Base-by-base conservation (phyloP, 1,284 basidiomycete species). In the Fistulina hepatica region DNA sequence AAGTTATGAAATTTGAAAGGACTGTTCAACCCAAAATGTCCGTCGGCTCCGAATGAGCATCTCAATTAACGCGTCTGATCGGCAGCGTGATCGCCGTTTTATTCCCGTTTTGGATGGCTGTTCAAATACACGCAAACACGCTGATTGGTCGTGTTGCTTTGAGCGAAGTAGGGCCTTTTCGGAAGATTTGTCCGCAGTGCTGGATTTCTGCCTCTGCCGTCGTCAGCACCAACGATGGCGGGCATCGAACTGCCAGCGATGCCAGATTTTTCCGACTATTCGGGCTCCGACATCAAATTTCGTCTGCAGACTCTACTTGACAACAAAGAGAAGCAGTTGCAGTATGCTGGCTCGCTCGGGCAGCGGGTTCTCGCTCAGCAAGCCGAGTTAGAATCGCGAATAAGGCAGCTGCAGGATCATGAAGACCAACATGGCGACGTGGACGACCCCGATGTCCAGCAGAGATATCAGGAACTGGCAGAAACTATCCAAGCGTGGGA, bases 291-390 rank as follows among this genome's bases (percentile, higher is more conserved):
- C 60, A 71, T 85, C 64, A 81, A 80, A 48, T 63, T 70, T 44
- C 73, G 84, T 44, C 76, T 94, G 13, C 83, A 91, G 51, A 64
- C 64, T 40, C 74, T 93, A 43, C 73, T 95, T 46, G 84, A 90
- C 61, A 71, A 67, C 58, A 95, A 95, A 65, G 83, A 90, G 56
- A 76, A 79, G 53, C 89, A 95, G 57, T 78, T 94, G 30, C 80
- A 89, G 47, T 82, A 89, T 47, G 86, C 89, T 6, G 90, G 84
- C 28, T 81, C 79, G 40, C 78, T 95, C 55, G 91, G 92, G 36
- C 86, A 93, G 61, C 81, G 84, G 57, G 76, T 97, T 48, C 76
- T 94, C 44, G 74, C 77, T 19, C 92, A 95, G 65, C 89, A 89
- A 59, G 79, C 84, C 61, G 88, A 94, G 56, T 74, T 95, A 44